phyloP scores from a whole-genome alignment of 768 basidiomycete species.

The Auriscalpium orientale region DNA sequence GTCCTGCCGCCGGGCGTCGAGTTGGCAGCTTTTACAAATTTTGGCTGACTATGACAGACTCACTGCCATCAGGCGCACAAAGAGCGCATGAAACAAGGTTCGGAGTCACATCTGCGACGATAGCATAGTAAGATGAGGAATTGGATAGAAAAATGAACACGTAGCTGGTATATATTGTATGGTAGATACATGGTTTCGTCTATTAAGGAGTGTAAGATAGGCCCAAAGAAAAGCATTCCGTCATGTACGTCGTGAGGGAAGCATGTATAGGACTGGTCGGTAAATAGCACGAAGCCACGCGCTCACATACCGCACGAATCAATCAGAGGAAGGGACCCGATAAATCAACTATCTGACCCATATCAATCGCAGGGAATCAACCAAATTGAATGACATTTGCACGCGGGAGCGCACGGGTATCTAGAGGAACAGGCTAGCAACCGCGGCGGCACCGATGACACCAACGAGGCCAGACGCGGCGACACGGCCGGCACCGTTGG shows the following conservation, averaged over 20 bases:
- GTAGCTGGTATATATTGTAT: neutral
- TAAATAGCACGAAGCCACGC: constrained; percentile 1
- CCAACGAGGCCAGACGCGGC: constrained; percentile 12
- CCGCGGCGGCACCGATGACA: constrained; percentile 12
- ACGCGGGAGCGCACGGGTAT: neutral
- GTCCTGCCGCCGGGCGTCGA: too few relatives aligned
- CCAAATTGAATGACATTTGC: constrained; percentile 5
- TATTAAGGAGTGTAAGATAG: constrained; percentile 5
- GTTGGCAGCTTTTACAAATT: too few relatives aligned
- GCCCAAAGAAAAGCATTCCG: neutral
- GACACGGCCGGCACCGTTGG: constrained; percentile 13
- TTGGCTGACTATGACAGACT: too few relatives aligned
- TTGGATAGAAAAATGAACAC: neutral
- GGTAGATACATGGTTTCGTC: neutral
- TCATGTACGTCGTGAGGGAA: neutral
- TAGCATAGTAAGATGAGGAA: neutral
- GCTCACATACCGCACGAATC: neutral
- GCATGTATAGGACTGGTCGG: neutral
- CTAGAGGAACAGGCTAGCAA: constrained; percentile 13
- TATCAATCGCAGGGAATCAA: neutral
- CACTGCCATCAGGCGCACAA: too few relatives aligned
- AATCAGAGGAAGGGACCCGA: neutral
- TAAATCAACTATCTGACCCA: neutral
- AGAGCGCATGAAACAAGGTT: too few relatives aligned
- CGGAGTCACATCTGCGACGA: too few relatives aligned